phyloP scores from a whole-genome alignment of 2,329 filamentous ascomycete species.

The Pestalotiopsis fici region DNA sequence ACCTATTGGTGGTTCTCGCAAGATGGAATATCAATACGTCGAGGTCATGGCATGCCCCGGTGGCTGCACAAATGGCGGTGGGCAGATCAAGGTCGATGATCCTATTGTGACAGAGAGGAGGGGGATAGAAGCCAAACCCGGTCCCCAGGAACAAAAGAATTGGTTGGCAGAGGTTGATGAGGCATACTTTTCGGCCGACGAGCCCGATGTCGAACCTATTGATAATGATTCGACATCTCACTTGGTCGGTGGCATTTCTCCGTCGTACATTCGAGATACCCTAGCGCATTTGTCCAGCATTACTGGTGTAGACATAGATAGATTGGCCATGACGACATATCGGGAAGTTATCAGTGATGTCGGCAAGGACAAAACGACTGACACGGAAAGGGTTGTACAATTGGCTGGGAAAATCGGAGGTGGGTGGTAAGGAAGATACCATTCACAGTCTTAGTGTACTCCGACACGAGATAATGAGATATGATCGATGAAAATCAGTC shows the following conservation, averaged over 20 bases:
- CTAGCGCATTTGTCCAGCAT: constrained; percentile 75
- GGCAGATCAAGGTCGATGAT: constrained; percentile 91
- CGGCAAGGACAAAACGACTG: constrained; percentile 70
- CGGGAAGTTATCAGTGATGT: constrained; percentile 94
- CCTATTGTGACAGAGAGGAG: constrained; percentile 57
- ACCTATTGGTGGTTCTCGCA: constrained; percentile 56
- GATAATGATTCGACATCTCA: constrained; percentile 32
- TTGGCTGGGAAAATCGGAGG: constrained; percentile 89
- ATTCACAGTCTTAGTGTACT: constrained; percentile 11
- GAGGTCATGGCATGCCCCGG: constrained; percentile 99
- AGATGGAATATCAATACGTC: constrained; percentile 82
- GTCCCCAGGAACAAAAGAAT: constrained; percentile 79
- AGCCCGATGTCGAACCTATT: constrained; percentile 31
- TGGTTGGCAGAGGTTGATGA: constrained; percentile 85
- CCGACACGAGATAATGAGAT: neutral
- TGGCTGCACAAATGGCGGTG: constrained; percentile 97
- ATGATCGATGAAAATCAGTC: constrained; percentile 33
- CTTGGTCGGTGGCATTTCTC: constrained; percentile 66
- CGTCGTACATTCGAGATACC: constrained; percentile 64
- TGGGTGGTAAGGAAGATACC: constrained; percentile 69
- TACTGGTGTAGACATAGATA: constrained; percentile 71
- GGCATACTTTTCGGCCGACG: constrained; percentile 81
- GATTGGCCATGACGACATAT: constrained; percentile 82
- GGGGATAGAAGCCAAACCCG: constrained; percentile 55
- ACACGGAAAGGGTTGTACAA: constrained; percentile 82